Evolutionary conservation across 768 basidiomycete species (phyloP), one percentile per base, ranked within the genome.

Genomic region (Leccinum aurantiacum): DNA sequence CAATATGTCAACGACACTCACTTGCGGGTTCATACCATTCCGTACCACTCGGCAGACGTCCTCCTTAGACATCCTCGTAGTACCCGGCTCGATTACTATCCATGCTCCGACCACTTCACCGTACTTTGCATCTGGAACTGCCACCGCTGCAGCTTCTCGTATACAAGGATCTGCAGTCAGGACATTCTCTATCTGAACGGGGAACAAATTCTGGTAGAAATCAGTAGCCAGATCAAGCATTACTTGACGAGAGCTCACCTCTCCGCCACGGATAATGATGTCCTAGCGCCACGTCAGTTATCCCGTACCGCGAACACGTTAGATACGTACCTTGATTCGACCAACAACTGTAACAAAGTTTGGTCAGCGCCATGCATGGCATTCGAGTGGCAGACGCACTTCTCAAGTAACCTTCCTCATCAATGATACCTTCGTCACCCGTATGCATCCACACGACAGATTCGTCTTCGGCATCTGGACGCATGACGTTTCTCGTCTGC

Each of bases 101-200:
- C 90, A 93, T 15, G 84, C 88, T 1, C 92, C 91, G 1, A 92
- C 90, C 9, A 88, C 88, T 69, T 94, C 92, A 5, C 90, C 90
- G 64, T 83, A 91, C 60, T 75, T 79, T 1, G 66, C 58, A 64
- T 92, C 85, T 1, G 88, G 88, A 17, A 94, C 89, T 4, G 90
- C 74, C 7, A 93, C 81, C 6, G 79, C 89, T 2, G 90, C 89
- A 0, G 87, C 90, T 71, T 93, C 91, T 51, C 82, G 78, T 46
- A 94, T 82, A 15, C 71, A 75, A 1, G 78, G 77, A 57, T 86
- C 79, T 5, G 77, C 74, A 0, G 82, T 85, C 54, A 92, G 69
- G 1, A 79, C 82, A 59, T 93, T 91, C 75, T 94, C 92, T 35
- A 94, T 93, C 69, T 92, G 86, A 49, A 93, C 84, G 4, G 93